phyloP scores from a whole-genome alignment of 2,329 filamentous ascomycete species.

The Sporothrix inflata region DNA sequence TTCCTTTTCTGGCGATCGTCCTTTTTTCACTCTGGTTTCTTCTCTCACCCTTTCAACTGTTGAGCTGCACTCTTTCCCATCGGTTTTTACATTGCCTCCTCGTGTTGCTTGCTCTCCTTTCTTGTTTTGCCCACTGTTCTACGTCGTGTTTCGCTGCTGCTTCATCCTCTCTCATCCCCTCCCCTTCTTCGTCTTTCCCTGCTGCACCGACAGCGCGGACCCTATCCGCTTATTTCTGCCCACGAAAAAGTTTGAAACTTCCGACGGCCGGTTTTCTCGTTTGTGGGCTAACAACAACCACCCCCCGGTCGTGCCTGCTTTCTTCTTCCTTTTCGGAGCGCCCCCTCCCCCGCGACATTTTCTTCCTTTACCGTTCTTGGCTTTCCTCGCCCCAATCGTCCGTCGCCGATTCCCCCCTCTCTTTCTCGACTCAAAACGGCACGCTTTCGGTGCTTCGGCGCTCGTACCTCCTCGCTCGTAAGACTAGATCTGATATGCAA shows the following conservation, averaged over 20 bases:
- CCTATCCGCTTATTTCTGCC: constrained; percentile 13
- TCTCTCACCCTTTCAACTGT: not conserved
- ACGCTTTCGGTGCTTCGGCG: not conserved
- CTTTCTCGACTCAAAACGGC: not conserved
- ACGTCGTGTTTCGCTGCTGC: constrained; percentile 19
- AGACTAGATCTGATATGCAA: constrained; percentile 34
- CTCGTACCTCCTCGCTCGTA: not conserved
- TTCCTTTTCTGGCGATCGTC: not conserved
- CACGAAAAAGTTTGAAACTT: constrained; percentile 21
- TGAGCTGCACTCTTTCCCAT: not conserved
- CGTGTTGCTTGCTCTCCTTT: not conserved
- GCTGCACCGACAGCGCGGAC: constrained; percentile 17
- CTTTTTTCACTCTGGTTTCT: not conserved
- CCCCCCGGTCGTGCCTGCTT: constrained; percentile 21
- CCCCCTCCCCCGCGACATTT: constrained; percentile 26
- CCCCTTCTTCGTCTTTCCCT: not conserved
- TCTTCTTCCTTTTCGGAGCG: not conserved
- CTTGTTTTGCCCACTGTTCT: not conserved
- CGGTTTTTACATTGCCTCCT: not conserved
- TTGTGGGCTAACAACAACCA: constrained; percentile 25
- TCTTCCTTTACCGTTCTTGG: constrained; percentile 13
- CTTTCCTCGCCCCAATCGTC: not conserved
- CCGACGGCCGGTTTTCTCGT: constrained; percentile 15
- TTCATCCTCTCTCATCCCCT: not conserved
- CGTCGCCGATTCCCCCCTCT: not conserved